A percentile compares a stretch with the other conserved stretches of the same genome.
These are phyloP conservation scores for Blastocystis sp. DNA, from an alignment of 352 stramenopile species.

Conservation along the genomic window DNA sequence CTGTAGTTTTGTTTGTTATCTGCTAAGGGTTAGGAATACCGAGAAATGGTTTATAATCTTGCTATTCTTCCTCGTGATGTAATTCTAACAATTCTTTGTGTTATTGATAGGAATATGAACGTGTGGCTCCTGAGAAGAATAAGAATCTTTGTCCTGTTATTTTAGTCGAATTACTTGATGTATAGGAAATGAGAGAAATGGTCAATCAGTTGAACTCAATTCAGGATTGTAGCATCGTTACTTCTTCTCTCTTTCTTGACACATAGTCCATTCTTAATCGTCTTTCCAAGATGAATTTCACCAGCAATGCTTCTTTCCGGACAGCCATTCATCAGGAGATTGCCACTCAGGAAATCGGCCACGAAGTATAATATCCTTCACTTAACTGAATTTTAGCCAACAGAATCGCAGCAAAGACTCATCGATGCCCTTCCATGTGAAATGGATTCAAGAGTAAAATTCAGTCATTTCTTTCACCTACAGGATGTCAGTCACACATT, in stretches of 20 bases:
- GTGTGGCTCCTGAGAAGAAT: background rate
- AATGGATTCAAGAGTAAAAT: background rate
- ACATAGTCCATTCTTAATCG: background rate
- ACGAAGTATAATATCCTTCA: background rate
- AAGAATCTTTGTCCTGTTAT: background rate
- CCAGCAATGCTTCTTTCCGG: background rate
- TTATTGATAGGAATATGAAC: background rate
- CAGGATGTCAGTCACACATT: slow-evolving; percentile 1
- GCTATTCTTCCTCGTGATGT: background rate
- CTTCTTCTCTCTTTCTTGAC: background rate
- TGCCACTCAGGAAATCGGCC: background rate
- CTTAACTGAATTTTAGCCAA: background rate
- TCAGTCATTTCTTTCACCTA: background rate
- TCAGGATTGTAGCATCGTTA: background rate
- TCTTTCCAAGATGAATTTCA: background rate
- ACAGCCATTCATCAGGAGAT: background rate
- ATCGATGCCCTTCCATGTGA: background rate
- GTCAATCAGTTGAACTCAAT: background rate
- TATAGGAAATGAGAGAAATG: background rate
- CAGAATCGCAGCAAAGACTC: background rate
- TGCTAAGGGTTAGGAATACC: background rate
- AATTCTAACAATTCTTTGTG: background rate
- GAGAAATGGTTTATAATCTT: background rate
- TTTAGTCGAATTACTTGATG: background rate
- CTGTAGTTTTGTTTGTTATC: background rate